Evolutionary conservation across 371 early-diverging fungal genomes (phyloP), one percentile per base, ranked within the genome.

Genomic region (Dichotomocladium elegans): DNA sequence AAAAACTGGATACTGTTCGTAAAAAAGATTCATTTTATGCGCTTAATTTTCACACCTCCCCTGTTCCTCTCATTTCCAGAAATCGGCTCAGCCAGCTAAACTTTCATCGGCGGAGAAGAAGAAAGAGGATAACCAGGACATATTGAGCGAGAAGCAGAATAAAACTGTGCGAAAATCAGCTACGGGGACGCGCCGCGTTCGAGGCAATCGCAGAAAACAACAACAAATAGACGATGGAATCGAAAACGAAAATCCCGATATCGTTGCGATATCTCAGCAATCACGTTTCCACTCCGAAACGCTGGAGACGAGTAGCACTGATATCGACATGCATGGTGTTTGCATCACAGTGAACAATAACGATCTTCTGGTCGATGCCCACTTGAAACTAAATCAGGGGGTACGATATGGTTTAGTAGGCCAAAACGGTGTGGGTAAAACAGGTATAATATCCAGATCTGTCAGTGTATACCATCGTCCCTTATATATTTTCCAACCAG

Each of bases 351-450:
- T 94, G 31, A 80, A 79, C 9, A 78, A 80, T 25, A 53, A 41
- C 3, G 83, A 82, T 12, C 41, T 91, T 9, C 61, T 92, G 15
- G 77, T 78, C 10, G 91, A 87, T 56, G 74, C 88, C 15, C 79
- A 79, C 41, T 67, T 90, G 4, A 65, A 70, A 45, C 64, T 92
- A 29, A 83, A 83, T 42, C 53, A 72, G 7, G 86, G 84, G 14
- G 71, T 70, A 10, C 76, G 77, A 46, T 92, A 92, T 58, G 92
- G 89, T 34, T 68, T 97, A 6, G 66, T 92, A 8, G 96, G 95
- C 5, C 77, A 85, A 42, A 97, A 95, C 70, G 96, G 98, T 19
- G 80, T 82, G n/a, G 98, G 96, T 6, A 97, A 95, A 66, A 88
- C 92, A 27, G 88, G 79, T 80, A 47, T 25, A 4, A 29, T n/a